These are phyloP conservation scores for Fonsecaea monophora DNA, from an alignment of 2,329 filamentous ascomycete species.

Conservation along the genomic window DNA sequence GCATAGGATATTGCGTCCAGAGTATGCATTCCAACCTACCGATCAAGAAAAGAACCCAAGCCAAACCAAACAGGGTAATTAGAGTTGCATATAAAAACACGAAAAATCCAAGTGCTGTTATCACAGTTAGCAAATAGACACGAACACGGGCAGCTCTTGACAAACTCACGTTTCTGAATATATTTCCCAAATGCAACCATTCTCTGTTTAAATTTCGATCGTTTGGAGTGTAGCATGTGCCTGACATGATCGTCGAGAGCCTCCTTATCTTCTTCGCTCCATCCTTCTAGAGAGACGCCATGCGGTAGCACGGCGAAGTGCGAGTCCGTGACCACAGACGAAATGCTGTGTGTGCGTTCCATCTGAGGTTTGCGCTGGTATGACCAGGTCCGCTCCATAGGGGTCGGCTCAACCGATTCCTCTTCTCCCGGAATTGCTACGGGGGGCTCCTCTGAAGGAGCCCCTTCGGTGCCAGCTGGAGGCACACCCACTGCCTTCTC, in stretches of 20 bases:
- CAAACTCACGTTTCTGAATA: constrained; percentile 67
- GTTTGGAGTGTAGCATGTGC: constrained; percentile 83
- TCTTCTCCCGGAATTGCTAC: constrained; percentile 29
- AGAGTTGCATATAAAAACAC: constrained; percentile 83
- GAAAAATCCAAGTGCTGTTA: constrained; percentile 74
- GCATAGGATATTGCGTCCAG: not conserved
- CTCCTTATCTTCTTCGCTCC: constrained; percentile 74
- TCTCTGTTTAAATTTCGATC: constrained; percentile 77
- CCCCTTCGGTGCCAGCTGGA: constrained; percentile 47
- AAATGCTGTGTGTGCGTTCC: constrained; percentile 63
- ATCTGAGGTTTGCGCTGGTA: constrained; percentile 37
- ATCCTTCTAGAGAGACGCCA: constrained; percentile 73
- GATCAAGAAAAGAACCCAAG: constrained; percentile 91
- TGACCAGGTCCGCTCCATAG: constrained; percentile 35
- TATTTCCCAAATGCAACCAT: constrained; percentile 85
- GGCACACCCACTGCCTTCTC: constrained; percentile 53
- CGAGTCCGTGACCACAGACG: constrained; percentile 70
- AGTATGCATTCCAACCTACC: constrained; percentile 51
- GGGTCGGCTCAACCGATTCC: constrained; percentile 10
- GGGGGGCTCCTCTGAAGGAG: constrained; percentile 44
- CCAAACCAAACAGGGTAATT: constrained; percentile 83
- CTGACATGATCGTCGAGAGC: constrained; percentile 85
- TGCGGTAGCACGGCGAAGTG: constrained; percentile 83
- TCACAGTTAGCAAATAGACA: constrained; percentile 13
- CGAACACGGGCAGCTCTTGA: not conserved